Evolutionary conservation across 2,329 filamentous ascomycete genomes (phyloP).

Genomic region (Diplodia mutila): DNA sequence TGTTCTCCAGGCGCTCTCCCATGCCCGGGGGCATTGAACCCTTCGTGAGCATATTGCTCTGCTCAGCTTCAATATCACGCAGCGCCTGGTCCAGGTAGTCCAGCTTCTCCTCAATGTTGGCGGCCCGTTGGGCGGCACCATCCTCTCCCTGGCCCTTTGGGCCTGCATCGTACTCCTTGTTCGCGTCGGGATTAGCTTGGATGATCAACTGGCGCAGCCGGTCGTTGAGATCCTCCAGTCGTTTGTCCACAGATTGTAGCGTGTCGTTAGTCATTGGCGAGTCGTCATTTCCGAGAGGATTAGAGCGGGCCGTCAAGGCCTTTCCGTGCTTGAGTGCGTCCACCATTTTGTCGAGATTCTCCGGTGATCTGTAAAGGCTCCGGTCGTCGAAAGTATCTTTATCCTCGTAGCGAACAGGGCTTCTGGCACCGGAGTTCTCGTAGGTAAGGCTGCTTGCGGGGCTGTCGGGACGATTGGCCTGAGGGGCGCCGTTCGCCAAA

Average conservation of each 20-base stretch:
- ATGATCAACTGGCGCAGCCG: constrained; percentile 70
- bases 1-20: constrained; percentile 47
- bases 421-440: constrained; percentile 52
- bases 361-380: constrained; percentile 71
- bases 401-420: constrained; percentile 55
- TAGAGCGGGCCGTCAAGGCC: constrained; percentile 30
- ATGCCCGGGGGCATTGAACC: constrained; percentile 29
- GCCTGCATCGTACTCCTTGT: constrained; percentile 38
- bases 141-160: constrained; percentile 33
- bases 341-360: constrained; percentile 61
- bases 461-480: constrained; percentile 66
- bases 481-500: constrained; percentile 34
- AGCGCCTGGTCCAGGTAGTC: constrained; percentile 73
- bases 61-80: constrained; percentile 62
- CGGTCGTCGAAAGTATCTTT: constrained; percentile 75
- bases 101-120: constrained; percentile 59
- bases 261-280: constrained; percentile 32
- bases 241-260: constrained; percentile 57
- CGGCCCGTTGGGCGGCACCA: constrained; percentile 24
- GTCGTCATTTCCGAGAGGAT: constrained; percentile 27
- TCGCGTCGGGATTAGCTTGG: constrained; percentile 59
- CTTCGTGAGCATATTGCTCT: constrained; percentile 40
- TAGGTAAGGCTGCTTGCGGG: constrained; percentile 77
- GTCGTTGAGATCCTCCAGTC: constrained; percentile 69
- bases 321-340: constrained; percentile 41